Evolutionary conservation across 2,329 filamentous ascomycete species (phyloP).

Genomic region (Phaeosphaeriaceae sp.): DNA sequence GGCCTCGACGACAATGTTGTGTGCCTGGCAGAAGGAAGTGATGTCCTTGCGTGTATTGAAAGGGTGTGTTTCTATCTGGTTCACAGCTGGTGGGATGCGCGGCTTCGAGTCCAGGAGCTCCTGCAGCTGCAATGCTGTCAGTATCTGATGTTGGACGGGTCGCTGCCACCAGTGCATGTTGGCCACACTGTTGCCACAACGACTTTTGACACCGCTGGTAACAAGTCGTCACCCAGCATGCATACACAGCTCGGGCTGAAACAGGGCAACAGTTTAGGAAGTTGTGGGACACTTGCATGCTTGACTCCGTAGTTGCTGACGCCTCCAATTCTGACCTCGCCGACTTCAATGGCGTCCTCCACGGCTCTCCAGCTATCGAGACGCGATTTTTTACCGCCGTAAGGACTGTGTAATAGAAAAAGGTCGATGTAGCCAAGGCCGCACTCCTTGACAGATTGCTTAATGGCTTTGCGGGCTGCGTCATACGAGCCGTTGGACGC

Average conservation of each 20-base stretch:
- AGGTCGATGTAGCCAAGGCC: conserved; percentile 79
- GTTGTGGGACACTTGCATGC: conserved; percentile 61
- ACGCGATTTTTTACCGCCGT: conserved; percentile 72
- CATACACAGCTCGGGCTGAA: conserved; percentile 2
- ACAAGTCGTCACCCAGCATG: not conserved
- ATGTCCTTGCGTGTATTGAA: conserved; percentile 79
- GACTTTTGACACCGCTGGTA: conserved; percentile 2
- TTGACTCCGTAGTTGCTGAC: conserved; percentile 72
- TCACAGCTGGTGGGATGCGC: conserved; percentile 70
- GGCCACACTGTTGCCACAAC: too few species aligned
- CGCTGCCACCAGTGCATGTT: too few species aligned
- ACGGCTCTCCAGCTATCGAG: conserved; percentile 78
- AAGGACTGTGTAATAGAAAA: conserved; percentile 80
- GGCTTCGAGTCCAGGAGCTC: conserved; percentile 71
- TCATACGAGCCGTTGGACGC: conserved; percentile 72
- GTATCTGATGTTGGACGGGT: conserved; percentile 1
- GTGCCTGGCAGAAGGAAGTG: conserved; percentile 67
- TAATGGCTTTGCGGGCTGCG: conserved; percentile 71
- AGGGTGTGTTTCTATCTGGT: conserved; percentile 81
- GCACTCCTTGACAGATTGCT: conserved; percentile 67
- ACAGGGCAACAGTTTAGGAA: conserved; percentile 8
- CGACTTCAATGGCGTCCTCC: conserved; percentile 75
- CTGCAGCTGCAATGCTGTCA: conserved; percentile 60
- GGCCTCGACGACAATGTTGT: conserved; percentile 76
- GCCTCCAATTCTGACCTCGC: conserved; percentile 60